These are phyloP conservation scores for Fistulina hepatica DNA, from an alignment of 1,284 basidiomycete genomes.

Conservation along the genomic window DNA sequence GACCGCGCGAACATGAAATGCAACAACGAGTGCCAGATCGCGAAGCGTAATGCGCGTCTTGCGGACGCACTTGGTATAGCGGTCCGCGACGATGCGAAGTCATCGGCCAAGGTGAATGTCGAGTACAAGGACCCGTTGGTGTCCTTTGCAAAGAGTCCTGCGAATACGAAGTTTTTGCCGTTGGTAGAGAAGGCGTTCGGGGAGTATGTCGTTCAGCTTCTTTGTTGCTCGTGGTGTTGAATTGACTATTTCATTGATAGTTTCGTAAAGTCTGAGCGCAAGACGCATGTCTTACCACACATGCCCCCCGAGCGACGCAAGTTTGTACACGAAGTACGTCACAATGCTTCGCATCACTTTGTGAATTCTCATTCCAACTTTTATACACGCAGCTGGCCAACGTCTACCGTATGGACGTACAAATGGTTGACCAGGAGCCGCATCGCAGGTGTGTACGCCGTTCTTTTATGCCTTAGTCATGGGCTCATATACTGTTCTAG, in stretches of 20 bases:
- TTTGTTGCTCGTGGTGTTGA: slow-evolving; percentile 3
- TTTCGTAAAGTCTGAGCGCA: slow-evolving; percentile 60
- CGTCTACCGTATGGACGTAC: slow-evolving; percentile 71
- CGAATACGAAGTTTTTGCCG: slow-evolving; percentile 56
- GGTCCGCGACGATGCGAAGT: slow-evolving; percentile 25
- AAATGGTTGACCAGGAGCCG: slow-evolving; percentile 81
- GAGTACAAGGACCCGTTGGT: slow-evolving; percentile 55
- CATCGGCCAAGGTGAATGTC: slow-evolving; percentile 27
- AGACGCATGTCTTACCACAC: slow-evolving; percentile 65
- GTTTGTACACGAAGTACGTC: slow-evolving; percentile 63
- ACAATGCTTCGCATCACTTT: slow-evolving; percentile 1
- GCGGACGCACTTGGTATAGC: slow-evolving; percentile 82
- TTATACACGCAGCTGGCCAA: slow-evolving; percentile 55
- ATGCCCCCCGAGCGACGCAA: slow-evolving; percentile 71
- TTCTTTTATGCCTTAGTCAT: slow-evolving; percentile 1
- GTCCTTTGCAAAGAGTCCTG: slow-evolving; percentile 44
- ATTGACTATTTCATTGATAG: slow-evolving; percentile 24
- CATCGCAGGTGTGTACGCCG: slow-evolving; percentile 32
- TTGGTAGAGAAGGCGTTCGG: slow-evolving; percentile 71
- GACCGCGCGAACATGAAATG: slow-evolving; percentile 53
- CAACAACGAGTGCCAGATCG: slow-evolving; percentile 68
- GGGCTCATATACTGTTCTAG: slow-evolving; percentile 22
- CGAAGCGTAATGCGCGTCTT: slow-evolving; percentile 75
- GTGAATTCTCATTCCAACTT: background rate
- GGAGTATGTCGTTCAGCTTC: slow-evolving; percentile 41